These are phyloP conservation scores for Urochloa ruziziensis DNA, from an alignment of 176 grass and related monocot genomes.

Conservation along the genomic window DNA sequence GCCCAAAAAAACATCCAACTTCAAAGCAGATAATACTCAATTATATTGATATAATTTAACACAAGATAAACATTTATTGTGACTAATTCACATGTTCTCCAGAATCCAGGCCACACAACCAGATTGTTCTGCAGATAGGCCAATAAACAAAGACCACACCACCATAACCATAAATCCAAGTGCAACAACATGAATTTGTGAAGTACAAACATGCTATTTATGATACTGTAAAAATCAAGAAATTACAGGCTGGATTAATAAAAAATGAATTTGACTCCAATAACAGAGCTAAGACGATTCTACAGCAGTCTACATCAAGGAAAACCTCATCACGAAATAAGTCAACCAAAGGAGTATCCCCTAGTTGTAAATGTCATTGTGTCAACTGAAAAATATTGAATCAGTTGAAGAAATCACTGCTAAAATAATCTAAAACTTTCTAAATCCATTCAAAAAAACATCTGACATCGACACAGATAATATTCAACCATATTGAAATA, in stretches of 20 bases:
- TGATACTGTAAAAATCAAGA: slow-evolving; percentile 43
- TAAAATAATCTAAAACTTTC: neutral
- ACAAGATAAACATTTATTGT: neutral
- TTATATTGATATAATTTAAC: neutral
- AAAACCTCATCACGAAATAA: neutral
- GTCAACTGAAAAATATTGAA: neutral
- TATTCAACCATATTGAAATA: neutral
- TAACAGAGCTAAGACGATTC: neutral
- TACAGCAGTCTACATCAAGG: neutral
- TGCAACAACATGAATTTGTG: neutral
- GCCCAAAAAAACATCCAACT: neutral
- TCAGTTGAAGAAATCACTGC: neutral
- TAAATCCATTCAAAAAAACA: neutral
- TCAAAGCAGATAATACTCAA: neutral
- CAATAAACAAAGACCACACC: slow-evolving; percentile 31
- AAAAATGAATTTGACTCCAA: neutral
- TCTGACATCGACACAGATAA: neutral
- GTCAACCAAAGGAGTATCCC: neutral
- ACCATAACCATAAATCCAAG: neutral
- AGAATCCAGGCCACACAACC: neutral
- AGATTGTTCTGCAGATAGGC: neutral
- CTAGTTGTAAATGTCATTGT: neutral
- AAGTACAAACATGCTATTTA: slow-evolving; percentile 17
- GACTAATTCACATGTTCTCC: neutral
- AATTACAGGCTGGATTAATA: neutral